phyloP scores from a whole-genome alignment of 164 flowering plant genomes.

The Stephania yunnanensis region DNA sequence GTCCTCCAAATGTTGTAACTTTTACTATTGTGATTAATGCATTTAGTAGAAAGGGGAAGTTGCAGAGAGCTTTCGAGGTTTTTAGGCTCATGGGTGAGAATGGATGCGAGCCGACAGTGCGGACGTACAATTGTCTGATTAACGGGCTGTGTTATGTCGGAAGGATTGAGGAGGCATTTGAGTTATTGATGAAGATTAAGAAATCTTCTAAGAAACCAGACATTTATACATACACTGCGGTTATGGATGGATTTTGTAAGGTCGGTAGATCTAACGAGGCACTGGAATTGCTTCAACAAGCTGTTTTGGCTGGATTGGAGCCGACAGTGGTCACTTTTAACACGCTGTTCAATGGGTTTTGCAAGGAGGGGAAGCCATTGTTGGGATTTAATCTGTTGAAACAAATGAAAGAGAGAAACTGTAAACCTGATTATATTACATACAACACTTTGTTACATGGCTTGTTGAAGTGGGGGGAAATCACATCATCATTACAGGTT shows the following conservation, averaged over 20 bases:
- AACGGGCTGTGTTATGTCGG: slow-evolving; percentile 89
- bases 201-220: slow-evolving; percentile 41
- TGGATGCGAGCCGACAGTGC: slow-evolving; percentile 50
- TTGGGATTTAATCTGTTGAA: slow-evolving; percentile 51
- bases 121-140: slow-evolving; percentile 64
- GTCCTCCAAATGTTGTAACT: slow-evolving; percentile 44
- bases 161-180: slow-evolving; percentile 65
- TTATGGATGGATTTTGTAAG: slow-evolving; percentile 91
- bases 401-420: slow-evolving; percentile 47
- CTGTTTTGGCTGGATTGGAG: slow-evolving; percentile 41
- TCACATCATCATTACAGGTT: slow-evolving; percentile 29
- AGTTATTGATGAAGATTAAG: slow-evolving; percentile 47
- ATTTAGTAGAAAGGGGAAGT: slow-evolving; percentile 50
- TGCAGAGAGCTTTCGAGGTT: slow-evolving; percentile 52
- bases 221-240: slow-evolving; percentile 60
- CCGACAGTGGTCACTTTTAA: slow-evolving; percentile 66
- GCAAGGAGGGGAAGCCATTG: slow-evolving; percentile 66
- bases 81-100: slow-evolving; percentile 45
- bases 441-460: slow-evolving; percentile 73
- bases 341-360: slow-evolving; percentile 71
- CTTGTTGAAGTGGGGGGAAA: slow-evolving; percentile 61
- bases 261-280: slow-evolving; percentile 80
- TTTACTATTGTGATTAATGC: slow-evolving; percentile 47
- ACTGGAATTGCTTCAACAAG: slow-evolving; percentile 64
- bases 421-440: slow-evolving; percentile 62